phyloP scores from a whole-genome alignment of 2,329 filamentous ascomycete species.

The Biscogniauxia mediterranea region DNA sequence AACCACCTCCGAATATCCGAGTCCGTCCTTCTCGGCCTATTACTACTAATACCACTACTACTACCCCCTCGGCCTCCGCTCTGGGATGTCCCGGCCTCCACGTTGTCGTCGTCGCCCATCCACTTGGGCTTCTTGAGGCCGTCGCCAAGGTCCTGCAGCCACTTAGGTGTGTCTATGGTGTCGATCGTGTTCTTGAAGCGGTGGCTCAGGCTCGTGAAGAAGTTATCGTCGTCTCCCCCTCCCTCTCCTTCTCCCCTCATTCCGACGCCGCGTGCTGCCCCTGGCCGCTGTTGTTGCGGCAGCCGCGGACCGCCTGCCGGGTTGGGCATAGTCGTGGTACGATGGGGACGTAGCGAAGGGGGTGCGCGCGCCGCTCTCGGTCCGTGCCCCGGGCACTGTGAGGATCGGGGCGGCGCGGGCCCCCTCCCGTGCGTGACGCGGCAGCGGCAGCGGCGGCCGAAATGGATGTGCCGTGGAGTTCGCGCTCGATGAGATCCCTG shows the following conservation, averaged over 20 bases:
- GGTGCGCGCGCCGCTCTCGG: slow-evolving; percentile 37
- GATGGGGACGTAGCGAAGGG: slow-evolving; percentile 44
- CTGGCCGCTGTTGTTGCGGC: neutral
- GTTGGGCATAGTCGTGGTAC: slow-evolving; percentile 32
- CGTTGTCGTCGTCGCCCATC: slow-evolving; percentile 64
- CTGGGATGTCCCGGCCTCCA: slow-evolving; percentile 31
- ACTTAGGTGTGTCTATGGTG: slow-evolving; percentile 74
- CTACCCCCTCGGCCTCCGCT: slow-evolving; percentile 15
- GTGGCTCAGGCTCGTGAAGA: slow-evolving; percentile 81
- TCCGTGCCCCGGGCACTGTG: slow-evolving; percentile 44
- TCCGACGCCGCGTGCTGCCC: no score
- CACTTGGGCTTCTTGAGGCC: slow-evolving; percentile 76
- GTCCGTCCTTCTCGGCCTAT: slow-evolving; percentile 23
- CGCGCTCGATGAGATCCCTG: slow-evolving; percentile 82
- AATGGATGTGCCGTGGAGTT: slow-evolving; percentile 65
- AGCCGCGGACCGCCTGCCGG: neutral
- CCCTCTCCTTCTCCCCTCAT: no score
- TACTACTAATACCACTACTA: slow-evolving; percentile 26
- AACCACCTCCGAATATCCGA: slow-evolving; percentile 59
- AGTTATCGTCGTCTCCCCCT: slow-evolving; percentile 72
- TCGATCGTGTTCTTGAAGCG: slow-evolving; percentile 92
- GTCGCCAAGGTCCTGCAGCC: slow-evolving; percentile 70
- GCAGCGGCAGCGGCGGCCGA: slow-evolving; percentile 48
- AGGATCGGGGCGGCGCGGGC: slow-evolving; percentile 45
- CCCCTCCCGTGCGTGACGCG: slow-evolving; percentile 33